These are phyloP conservation scores for Pouteria campechiana DNA, from an alignment of 179 eudicot species.

Conservation along the genomic window DNA sequence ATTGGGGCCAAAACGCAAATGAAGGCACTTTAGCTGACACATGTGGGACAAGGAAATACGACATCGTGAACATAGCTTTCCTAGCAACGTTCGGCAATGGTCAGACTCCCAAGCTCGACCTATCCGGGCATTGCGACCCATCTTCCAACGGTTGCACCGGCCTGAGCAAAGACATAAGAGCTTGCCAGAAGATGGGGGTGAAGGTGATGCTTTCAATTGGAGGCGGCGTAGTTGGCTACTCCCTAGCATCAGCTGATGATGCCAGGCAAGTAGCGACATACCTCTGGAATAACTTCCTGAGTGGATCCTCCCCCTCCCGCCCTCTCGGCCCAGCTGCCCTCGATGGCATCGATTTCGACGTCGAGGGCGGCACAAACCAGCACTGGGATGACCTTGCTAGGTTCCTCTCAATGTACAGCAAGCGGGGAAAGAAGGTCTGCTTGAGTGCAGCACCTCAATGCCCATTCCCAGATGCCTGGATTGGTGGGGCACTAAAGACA, in stretches of 20 bases:
- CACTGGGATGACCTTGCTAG: constrained; percentile 5
- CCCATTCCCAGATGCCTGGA: constrained; percentile 5
- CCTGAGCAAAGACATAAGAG: background rate
- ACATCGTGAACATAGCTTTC: constrained; percentile 17
- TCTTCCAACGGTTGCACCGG: constrained; percentile 2
- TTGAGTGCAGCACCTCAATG: constrained; percentile 6
- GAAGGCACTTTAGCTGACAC: constrained; percentile 19
- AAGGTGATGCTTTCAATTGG: constrained; percentile 1
- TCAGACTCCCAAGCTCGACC: constrained; percentile 9
- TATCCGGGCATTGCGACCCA: constrained; percentile 20
- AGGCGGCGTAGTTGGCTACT: background rate
- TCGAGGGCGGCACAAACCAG: constrained; percentile 5
- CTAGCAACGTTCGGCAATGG: constrained; percentile 12
- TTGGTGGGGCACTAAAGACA: background rate
- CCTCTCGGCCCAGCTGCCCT: constrained; percentile 1
- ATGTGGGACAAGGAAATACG: constrained; percentile 17
- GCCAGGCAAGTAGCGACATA: background rate
- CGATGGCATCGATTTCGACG: constrained; percentile 5
- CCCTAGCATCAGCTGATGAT: background rate
- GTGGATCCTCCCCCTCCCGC: background rate
- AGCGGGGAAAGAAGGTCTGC: background rate
- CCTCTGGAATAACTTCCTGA: background rate
- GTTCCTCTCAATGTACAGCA: background rate
- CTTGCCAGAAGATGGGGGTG: background rate
- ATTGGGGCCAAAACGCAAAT: constrained; percentile 19